Percentiles rank a stretch among this genome's conserved stretches.
Evolutionary conservation across 2,329 filamentous ascomycete species (phyloP).

Genomic region (Fusarium vanettenii): DNA sequence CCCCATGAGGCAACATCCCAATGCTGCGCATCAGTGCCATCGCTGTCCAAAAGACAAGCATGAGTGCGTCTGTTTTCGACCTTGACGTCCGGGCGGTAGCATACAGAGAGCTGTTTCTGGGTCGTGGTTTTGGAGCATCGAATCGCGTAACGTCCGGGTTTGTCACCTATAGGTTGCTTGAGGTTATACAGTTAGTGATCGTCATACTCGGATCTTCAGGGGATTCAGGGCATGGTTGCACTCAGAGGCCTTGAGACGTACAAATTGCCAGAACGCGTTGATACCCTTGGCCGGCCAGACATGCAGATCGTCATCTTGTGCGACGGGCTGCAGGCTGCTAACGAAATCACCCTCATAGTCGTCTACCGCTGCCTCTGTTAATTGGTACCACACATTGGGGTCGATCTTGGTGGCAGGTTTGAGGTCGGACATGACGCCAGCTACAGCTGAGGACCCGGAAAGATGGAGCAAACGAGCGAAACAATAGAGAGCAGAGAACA

Average conservation of each 20-base stretch:
- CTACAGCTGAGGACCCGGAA: neutral
- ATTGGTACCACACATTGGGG: constrained; percentile 50
- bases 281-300: constrained; percentile 27
- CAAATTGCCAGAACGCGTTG: constrained; percentile 27
- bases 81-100: constrained; percentile 38
- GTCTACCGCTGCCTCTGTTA: constrained; percentile 52
- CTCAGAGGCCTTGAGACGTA: neutral
- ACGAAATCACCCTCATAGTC: constrained; percentile 37
- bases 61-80: constrained; percentile 41
- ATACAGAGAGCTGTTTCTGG: constrained; percentile 47
- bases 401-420: constrained; percentile 44
- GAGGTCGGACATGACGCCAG: constrained; percentile 11
- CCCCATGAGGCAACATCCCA: constrained; percentile 50
- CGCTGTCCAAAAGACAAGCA: constrained; percentile 44
- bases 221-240: neutral
- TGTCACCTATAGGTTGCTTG: constrained; percentile 43
- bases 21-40: constrained; percentile 44
- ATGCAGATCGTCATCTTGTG: constrained; percentile 29
- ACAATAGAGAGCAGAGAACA: neutral
- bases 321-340: constrained; percentile 31
- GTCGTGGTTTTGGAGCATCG: constrained; percentile 44
- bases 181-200: neutral
- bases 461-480: neutral
- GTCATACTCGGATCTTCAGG: neutral
- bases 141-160: constrained; percentile 47